These are phyloP conservation scores for Obba rivulosa DNA, from an alignment of 768 basidiomycete species.

Conservation along the genomic window DNA sequence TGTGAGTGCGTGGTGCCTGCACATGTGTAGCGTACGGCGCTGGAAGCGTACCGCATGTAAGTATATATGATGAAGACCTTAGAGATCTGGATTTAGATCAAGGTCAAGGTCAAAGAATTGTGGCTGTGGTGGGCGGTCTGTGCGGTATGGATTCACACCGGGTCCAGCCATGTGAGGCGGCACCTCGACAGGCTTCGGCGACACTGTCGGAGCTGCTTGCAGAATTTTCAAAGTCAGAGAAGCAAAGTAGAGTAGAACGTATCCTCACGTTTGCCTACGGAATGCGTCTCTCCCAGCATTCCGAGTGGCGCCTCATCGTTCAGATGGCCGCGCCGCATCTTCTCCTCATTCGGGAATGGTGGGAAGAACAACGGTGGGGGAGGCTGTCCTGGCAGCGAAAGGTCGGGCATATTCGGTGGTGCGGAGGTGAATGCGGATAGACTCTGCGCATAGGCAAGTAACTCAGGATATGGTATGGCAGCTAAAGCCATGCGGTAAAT, in stretches of 20 bases:
- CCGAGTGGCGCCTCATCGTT: constrained; percentile 79
- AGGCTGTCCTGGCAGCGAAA: constrained; percentile 61
- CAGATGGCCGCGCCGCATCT: constrained; percentile 78
- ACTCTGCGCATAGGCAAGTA: constrained; percentile 80
- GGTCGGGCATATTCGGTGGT: constrained; percentile 82
- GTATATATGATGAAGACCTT: background rate
- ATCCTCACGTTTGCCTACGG: constrained; percentile 66
- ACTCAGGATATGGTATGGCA: constrained; percentile 75
- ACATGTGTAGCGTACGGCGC: no score
- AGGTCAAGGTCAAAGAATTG: constrained; percentile 71
- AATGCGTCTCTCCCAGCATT: constrained; percentile 73
- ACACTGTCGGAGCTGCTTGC: constrained; percentile 51
- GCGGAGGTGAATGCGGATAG: constrained; percentile 84
- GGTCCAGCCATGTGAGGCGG: constrained; percentile 39
- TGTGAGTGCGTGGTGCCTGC: no score
- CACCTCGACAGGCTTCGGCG: constrained; percentile 46
- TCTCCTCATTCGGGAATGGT: constrained; percentile 88
- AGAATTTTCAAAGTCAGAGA: background rate
- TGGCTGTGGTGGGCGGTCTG: constrained; percentile 57
- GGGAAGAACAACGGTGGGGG: constrained; percentile 82
- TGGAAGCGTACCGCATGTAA: no score
- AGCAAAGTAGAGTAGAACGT: constrained; percentile 3
- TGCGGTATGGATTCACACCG: constrained; percentile 65
- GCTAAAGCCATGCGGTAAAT: no score
- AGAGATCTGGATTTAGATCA: constrained; percentile 81